phyloP scores from a whole-genome alignment of 192 early-diverging fungal species.

The Coemansia sp. region DNA sequence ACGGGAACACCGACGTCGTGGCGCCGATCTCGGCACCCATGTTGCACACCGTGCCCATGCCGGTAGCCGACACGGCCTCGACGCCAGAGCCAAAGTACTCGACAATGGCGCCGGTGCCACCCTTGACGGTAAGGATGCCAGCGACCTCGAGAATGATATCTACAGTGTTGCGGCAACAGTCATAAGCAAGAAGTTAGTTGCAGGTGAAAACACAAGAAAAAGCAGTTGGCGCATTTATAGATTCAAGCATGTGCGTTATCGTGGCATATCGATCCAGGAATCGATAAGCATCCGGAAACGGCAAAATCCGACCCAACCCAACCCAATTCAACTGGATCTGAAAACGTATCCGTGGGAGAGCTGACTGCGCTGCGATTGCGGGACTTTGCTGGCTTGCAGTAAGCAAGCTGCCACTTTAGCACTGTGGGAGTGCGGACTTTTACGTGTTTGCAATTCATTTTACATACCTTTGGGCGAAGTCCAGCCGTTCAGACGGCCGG shows the following conservation, averaged over 20 bases:
- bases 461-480: slow-evolving; percentile 78
- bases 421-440: not conserved
- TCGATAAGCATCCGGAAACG: not conserved
- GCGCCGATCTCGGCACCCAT: slow-evolving; percentile 99
- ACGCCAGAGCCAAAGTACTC: slow-evolving; percentile 98
- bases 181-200: not conserved
- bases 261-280: not conserved
- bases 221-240: not conserved
- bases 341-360: not conserved
- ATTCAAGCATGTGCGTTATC: not conserved
- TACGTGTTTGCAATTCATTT: not conserved
- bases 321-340: not conserved
- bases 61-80: slow-evolving; percentile 92
- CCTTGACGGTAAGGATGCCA: slow-evolving; percentile 94
- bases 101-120: slow-evolving; percentile 94
- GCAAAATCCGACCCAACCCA: not conserved
- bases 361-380: not conserved
- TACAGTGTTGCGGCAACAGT: not conserved
- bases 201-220: not conserved
- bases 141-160: slow-evolving; percentile 93
- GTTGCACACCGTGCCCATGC: slow-evolving; percentile 99
- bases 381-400: not conserved
- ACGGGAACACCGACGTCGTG: slow-evolving; percentile 96
- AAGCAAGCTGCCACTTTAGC: not conserved
- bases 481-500: slow-evolving; percentile 87